Evolutionary conservation across 306 rosid genomes (phyloP).

Genomic region (Sesbania bispinosa): DNA sequence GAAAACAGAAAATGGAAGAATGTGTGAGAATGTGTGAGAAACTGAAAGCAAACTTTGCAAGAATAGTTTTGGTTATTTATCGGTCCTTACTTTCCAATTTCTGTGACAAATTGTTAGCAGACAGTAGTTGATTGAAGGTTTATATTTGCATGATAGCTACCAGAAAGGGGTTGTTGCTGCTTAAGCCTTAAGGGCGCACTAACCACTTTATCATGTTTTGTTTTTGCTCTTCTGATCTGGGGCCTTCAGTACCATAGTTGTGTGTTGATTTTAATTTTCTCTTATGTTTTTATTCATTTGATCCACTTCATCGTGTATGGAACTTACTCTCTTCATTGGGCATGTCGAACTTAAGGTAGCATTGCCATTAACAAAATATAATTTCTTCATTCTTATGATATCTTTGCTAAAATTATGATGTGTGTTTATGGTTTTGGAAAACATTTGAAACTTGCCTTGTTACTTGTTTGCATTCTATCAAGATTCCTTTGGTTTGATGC

Average conservation of each 20-base stretch:
- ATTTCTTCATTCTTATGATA: background rate
- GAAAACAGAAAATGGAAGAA: background rate
- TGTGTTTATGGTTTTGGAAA: background rate
- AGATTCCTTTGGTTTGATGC: slow-evolving; percentile 44
- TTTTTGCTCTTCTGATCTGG: background rate
- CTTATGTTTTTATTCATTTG: background rate
- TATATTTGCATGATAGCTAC: background rate
- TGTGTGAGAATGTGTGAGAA: background rate
- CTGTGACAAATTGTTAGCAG: background rate
- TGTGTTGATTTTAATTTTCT: background rate
- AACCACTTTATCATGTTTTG: background rate
- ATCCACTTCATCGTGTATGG: background rate
- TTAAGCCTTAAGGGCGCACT: background rate
- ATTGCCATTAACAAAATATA: background rate
- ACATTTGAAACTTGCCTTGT: background rate
- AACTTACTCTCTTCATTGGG: background rate
- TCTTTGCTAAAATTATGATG: slow-evolving; percentile 3
- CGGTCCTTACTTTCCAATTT: background rate
- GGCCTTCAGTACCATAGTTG: background rate
- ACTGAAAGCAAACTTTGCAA: background rate
- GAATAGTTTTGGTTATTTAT: background rate
- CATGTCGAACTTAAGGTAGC: background rate
- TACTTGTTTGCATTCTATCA: slow-evolving; percentile 14
- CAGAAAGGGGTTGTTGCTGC: background rate
- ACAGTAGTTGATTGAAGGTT: background rate